Percentiles rank a stretch among this genome's conserved stretches.
Evolutionary conservation across 2,329 filamentous ascomycete genomes (phyloP).

Genomic region (Sclerotinia subarctica): DNA sequence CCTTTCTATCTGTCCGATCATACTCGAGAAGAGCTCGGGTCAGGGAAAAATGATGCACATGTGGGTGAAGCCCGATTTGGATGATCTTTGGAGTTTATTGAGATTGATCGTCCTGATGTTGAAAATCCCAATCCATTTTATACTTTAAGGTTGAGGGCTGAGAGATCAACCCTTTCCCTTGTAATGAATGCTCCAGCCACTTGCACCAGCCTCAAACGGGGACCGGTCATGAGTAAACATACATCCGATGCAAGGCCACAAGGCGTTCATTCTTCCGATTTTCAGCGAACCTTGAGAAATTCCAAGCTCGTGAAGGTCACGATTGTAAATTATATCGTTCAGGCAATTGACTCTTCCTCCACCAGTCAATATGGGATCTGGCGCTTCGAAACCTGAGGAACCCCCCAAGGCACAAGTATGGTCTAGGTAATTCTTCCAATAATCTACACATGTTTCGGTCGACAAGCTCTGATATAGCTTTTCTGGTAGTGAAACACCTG

Average conservation of each 20-base stretch:
- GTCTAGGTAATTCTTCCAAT: conserved; percentile 31
- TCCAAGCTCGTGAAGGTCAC: conserved; percentile 22
- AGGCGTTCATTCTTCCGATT: neutral
- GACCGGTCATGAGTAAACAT: neutral
- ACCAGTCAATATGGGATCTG: conserved; percentile 35
- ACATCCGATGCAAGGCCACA: neutral
- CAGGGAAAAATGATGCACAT: neutral
- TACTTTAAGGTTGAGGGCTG: neutral
- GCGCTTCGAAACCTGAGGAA: conserved; percentile 34
- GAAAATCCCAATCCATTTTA: neutral
- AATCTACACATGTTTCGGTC: neutral
- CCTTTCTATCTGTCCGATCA: neutral
- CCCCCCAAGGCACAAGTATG: conserved; percentile 35
- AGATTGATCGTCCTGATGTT: neutral
- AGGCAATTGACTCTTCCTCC: conserved; percentile 18
- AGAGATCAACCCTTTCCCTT: neutral
- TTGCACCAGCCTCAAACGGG: neutral
- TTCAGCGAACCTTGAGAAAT: conserved; percentile 24
- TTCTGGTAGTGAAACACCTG: conserved; percentile 53
- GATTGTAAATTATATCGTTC: conserved; percentile 2
- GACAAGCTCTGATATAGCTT: conserved; percentile 19
- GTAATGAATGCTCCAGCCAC: neutral
- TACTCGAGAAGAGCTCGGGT: neutral
- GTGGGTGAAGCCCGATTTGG: neutral
- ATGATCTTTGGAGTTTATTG: conserved; percentile 6